Evolutionary conservation across 1,139 yeast species (phyloP), one percentile per base, ranked within the genome.

Genomic region (Candida sanyaensis): DNA sequence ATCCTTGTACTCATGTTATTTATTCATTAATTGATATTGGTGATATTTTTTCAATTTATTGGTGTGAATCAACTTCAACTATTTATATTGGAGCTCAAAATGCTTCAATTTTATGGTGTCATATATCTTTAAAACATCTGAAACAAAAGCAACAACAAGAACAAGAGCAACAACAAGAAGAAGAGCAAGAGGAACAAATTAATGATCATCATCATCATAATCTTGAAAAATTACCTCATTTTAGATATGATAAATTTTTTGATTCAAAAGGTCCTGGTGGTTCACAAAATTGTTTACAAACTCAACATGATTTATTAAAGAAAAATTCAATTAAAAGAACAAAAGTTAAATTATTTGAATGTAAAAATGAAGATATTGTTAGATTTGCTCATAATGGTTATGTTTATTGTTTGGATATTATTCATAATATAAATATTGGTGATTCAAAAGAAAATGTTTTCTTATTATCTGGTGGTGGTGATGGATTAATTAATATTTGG

Each of bases 351-450:
- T 68, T 88, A 41, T 73, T 89, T 31, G 96, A 92, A 63, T 79
- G 90, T 12, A 86, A 88, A 1, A 71, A 81, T 9, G 73, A 76
- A 23, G 85, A 90, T 58, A 78, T 83, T 34, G 75, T 88, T 2
- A 73, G 84, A 10, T 93, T 89, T 66, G 97, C 99, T 1, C 99
- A 93, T 63, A 83, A 88, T 61, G 96, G 98, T 6, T 92, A 88
- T 58, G 84, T 93, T 12, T 90, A 91, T 64, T 80, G 92, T 36
- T 79, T 91, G 80, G 75, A 75, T 38, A 54, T 69, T 49, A 53
- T 74, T 52, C 56, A 54, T 5, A 57, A 56, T 43, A 49, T 63
- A 23, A 37, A 42, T n/a, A 46, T 53, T 46, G 53, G 51, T 5
- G 44, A 52, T 47, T 52, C 47, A 33, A 42, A 45, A 3, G 50